Base-by-base conservation (phyloP, 2,329 filamentous ascomycete species). In the Madurella mycetomatis region DNA sequence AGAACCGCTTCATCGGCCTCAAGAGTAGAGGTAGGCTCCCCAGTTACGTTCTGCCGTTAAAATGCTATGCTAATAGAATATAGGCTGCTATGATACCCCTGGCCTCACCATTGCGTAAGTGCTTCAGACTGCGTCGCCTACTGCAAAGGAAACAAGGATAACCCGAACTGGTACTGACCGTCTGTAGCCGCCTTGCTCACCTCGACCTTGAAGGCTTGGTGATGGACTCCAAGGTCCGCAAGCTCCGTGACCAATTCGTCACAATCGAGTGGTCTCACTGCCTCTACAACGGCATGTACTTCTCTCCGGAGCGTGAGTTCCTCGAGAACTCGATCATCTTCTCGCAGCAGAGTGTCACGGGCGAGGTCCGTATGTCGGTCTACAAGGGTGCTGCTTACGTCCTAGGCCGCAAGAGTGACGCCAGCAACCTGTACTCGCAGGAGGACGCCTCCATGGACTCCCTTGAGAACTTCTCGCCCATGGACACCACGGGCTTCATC, bases 81-180 rank as follows among this genome's bases (percentile, higher is more conserved):
- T 18, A 43, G 56, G 88, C 65, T 92, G 88, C 77, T 92, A 92
- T 76, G 88, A 92, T 66, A 79, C 81, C 11, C 81, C 81, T 1
- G 81, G 76, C 54, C 72, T 85, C 52, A 61, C 59, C 25, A 60
- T 61, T 50, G 51, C 45, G 57, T 63, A 39, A 53, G 57, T 59
- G 17, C 4, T 5, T 19, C 9, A 4, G n/a, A 13, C 9, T 5
- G 8, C 2, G 16, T 17, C 47, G 4, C 5, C 41, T 19, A 4
- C 1, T 4, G 17, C n/a, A 9, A 1, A 41, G 25, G 7, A 25
- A 25, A 25, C 25, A 4, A 25, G 9, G 15, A 2, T 25, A n/a
- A 37, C 44, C 5, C 5, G 39, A 32, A 40, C 9, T 16, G 9
- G 17, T 19, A 41, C 47, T 61, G 13, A 56, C 49, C 15, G 30